Evolutionary conservation across 257 asterid genomes (phyloP), one percentile per base, ranked within the genome.

Genomic region (Nicotiana paniculata): DNA sequence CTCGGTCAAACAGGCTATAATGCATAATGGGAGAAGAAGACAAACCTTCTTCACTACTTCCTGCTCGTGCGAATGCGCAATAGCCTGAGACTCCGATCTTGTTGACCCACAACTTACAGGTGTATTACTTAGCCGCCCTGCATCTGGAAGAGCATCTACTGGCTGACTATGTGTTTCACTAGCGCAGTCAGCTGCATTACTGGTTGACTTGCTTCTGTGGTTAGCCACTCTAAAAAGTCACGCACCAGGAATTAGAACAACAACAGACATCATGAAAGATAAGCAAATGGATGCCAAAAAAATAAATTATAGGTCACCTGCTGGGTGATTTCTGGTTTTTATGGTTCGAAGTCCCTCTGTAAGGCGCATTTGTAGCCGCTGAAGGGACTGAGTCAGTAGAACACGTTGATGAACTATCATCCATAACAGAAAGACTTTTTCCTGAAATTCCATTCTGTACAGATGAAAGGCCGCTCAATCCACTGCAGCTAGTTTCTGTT

Each of bases 361-460:
- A 85, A 69, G 89, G 83, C 57, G 83, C 88, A 80, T 82, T 92
- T 72, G 83, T 82, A 32, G 66, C 84, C 35, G 85, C 93, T 33
- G 95, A 90, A 76, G 95, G 96, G 79, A 91, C 90, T 4, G 98
- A 93, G 86, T 93, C 98, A 33, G 97, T 91, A 79, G 97, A 96
- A 86, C 97, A 93, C 57, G 92, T 90, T 68, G 98, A 96, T 32
- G 96, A 94, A 90, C 91, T 93, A 85, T 94, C 99, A 72, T 93
- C 97, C 85, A 94, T 81, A 24, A 83, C 84, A 39, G 93, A 90
- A 65, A 90, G 82, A 79, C 82, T 83, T 85, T 90, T 87, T 58
- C 89, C 90, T 72, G 91, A 93, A 13, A 75, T 75, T 77, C 95
- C 97, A 80, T 90, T 92, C 82, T 88, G 97, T 65, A 81, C 87